Evolutionary conservation across 495 filamentous ascomycete genomes (phyloP), one percentile per base, ranked within the genome.

Genomic region (Achaetomiella virescens): DNA sequence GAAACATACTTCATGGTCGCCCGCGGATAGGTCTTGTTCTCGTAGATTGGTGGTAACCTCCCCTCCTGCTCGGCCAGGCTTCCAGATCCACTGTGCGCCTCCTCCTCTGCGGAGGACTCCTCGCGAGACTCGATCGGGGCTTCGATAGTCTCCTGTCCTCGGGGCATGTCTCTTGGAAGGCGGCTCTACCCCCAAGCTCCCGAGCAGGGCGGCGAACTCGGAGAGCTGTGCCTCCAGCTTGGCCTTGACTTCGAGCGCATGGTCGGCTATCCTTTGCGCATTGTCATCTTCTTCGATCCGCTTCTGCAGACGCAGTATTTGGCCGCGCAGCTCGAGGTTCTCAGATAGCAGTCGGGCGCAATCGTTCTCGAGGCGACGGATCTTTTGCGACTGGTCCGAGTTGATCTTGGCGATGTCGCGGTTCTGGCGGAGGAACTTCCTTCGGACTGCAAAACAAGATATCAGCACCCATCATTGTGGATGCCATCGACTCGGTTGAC

Each of bases 371-470:
- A 97, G 80, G 48, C 75, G 84, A 53, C 91, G 88, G 60, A 98
- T 97, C 57, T 89, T 88, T 33, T 92, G 76, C 17, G 90, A 91
- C 70, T 97, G 95, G 57, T 83, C 84, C 2, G 95, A 95, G 73
- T 98, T 97, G 58, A 84, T 83, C 65, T 87, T 80, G 54, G 91
- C 91, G 55, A 98, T 90, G 62, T 97, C 93, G 54, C 90, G 84
- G 70, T 98, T 98, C 68, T 98, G 93, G 38, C 92, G 83, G 45
- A 96, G 74, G 66, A 93, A 95, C 65, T 88, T 83, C 60, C 89
- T 77, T 66, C 90, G 91, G 36, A 96, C 90, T 95, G 58, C 24
- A 44, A 11, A 54, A 3, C 40, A 21, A 1, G 18, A 36, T 31
- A 48, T 67, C 54, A 70, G 59, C 48, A 9, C 50, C 35, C 14